Evolutionary conservation across 2,329 filamentous ascomycete species (phyloP).

Genomic region (Aureobasidium pullulans): DNA sequence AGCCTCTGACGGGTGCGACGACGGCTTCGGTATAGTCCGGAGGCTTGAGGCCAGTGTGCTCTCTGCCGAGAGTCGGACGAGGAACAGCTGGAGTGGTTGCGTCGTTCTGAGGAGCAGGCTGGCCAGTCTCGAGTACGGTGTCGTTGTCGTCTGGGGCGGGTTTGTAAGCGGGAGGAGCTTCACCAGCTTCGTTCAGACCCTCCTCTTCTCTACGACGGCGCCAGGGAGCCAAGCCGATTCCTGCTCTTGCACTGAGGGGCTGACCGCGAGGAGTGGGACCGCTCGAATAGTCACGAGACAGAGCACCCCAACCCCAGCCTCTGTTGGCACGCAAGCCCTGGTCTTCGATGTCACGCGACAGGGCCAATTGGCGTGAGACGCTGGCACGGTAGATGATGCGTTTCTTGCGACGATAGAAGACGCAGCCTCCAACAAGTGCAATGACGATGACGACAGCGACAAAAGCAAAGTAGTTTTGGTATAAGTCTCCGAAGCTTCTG

Average conservation of each 20-base stretch:
- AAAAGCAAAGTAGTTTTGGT: slow-evolving; percentile 50
- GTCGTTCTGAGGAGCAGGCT: neutral
- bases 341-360: slow-evolving; percentile 31
- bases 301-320: slow-evolving; percentile 6
- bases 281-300: slow-evolving; percentile 4
- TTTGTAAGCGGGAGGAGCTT: slow-evolving; percentile 58
- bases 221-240: slow-evolving; percentile 11
- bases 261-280: neutral
- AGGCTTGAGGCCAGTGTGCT: slow-evolving; percentile 31
- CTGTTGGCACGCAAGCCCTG: slow-evolving; percentile 17
- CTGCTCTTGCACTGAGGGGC: neutral
- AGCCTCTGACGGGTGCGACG: neutral
- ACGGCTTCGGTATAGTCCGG: slow-evolving; percentile 33
- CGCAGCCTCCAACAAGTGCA: slow-evolving; percentile 36
- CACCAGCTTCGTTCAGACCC: slow-evolving; percentile 56
- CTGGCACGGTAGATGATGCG: slow-evolving; percentile 17
- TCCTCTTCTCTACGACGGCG: slow-evolving; percentile 37
- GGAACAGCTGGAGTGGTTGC: slow-evolving; percentile 26
- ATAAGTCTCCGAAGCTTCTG: slow-evolving; percentile 21
- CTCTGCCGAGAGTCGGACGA: slow-evolving; percentile 31
- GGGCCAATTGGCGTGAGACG: slow-evolving; percentile 26
- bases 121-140: neutral
- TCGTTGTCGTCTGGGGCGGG: slow-evolving; percentile 24
- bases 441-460: slow-evolving; percentile 46
- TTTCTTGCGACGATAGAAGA: slow-evolving; percentile 38